Evolutionary conservation across 768 basidiomycete species (phyloP), one percentile per base, ranked within the genome.

Genomic region (Sarcodon aspratus): DNA sequence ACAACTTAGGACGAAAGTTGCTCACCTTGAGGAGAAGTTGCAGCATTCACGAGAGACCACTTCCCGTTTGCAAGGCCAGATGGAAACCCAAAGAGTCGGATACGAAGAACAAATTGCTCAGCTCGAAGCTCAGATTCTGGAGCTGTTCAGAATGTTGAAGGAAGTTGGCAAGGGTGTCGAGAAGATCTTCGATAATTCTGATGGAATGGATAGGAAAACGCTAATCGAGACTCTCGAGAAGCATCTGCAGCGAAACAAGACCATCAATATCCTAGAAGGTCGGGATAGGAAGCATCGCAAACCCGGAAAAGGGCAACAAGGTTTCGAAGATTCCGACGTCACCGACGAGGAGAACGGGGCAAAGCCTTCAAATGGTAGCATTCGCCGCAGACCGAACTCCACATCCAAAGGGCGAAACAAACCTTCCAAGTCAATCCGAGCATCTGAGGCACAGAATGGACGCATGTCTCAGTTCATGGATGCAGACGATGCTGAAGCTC

Each of bases 81-180:
- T 96, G 48, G 81, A 79, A 55, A 74, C 75, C 36, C 87, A 93
- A 66, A 87, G 83, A 61, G 62, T 68, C 12, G 79, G 76, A 11
- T 93, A 93, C 59, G 87, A 94, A 59, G 87, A 91, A 50, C 80
- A 80, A 55, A 90, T 97, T 49, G 72, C 78, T 3, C 88, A 95
- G 62, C 79, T 95, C 11, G 92, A 96, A 60, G 76, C 83, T 10
- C 89, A 96, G 69, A 94, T 95, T 52, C 79, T 87, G 74, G 93
- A 96, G 61, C 66, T 97, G 13, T 98, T 94, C 69, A 75, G 85
- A 55, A 95, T 96, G 91, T 71, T 98, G 48, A 87, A 81, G 61
- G 88, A 95, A 58, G 76, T 85, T 34, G 81, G 85, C 12, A 79
- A 76, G 49, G 83, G 85, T 11, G 76, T 90, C 35, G 85, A 88